Evolutionary conservation across 1,139 yeast genomes (phyloP).

Genomic region (Kazachstania sp.): DNA sequence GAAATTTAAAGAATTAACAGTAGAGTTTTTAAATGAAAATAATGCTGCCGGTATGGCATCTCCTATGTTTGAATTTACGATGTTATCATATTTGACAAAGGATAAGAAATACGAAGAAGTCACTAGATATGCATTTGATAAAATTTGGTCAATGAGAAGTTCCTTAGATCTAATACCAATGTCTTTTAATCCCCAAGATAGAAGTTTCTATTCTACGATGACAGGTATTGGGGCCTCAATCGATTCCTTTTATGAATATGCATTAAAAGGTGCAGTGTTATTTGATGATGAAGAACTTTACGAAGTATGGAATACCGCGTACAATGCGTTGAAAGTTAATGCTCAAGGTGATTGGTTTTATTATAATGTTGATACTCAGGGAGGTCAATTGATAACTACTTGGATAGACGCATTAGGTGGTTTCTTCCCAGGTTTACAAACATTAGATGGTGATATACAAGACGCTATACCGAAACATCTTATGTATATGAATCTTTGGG

Average conservation of each 20-base stretch:
- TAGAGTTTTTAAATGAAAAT: slow-evolving; percentile 43
- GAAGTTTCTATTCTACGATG: slow-evolving; percentile 49
- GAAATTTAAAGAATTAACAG: slow-evolving; percentile 39
- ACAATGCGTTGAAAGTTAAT: slow-evolving; percentile 47
- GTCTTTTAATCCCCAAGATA: slow-evolving; percentile 58
- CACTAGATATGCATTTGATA: slow-evolving; percentile 56
- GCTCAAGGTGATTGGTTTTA: slow-evolving; percentile 50
- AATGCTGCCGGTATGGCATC: slow-evolving; percentile 85
- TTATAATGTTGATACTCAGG: slow-evolving; percentile 47
- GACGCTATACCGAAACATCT: slow-evolving; percentile 59
- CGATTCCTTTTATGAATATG: slow-evolving; percentile 90
- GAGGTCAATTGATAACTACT: slow-evolving; percentile 44
- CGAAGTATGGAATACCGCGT: slow-evolving; percentile 52
- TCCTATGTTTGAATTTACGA: slow-evolving; percentile 68
- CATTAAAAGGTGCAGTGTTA: slow-evolving; percentile 65
- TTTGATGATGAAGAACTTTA: slow-evolving; percentile 59
- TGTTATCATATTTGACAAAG: slow-evolving; percentile 64
- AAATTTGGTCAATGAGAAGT: slow-evolving; percentile 62
- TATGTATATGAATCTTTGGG: slow-evolving; percentile 72
- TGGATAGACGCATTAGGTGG: slow-evolving; percentile 89
- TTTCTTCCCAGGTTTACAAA: slow-evolving; percentile 81
- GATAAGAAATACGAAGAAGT: slow-evolving; percentile 61
- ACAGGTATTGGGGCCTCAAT: slow-evolving; percentile 88
- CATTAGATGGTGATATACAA: slow-evolving; percentile 62
- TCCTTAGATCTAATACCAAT: slow-evolving; percentile 62